Base-by-base conservation (phyloP, 352 stramenopile genomes). In the Phytophthora colocasiae region DNA sequence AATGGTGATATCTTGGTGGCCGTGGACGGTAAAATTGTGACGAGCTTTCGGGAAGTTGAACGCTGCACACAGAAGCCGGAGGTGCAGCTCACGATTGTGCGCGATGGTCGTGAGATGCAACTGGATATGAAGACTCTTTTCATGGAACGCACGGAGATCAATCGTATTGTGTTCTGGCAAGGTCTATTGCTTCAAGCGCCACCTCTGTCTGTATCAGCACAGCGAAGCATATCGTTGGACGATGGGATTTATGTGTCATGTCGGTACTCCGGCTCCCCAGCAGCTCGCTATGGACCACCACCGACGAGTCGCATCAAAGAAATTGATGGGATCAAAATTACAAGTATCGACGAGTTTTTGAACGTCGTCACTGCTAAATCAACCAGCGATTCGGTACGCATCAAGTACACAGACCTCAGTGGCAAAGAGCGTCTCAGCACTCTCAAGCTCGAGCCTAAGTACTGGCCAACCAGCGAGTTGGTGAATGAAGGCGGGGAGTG, bases 151-250 rank as follows among this genome's bases (percentile, higher is more conserved):
- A 94, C 86, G 4, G 90, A 96, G 68, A 95, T 97, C 40, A 91
- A 97, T 51, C 87, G 92, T 32, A 91, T 98, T 38, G 80, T 98
- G 45, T 93, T 97, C 57, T 98, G 92, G 91, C 88, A 94, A 31
- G 93, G 93, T 4, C 78, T 97, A 26, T 63, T 98, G 39, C 65
- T 98, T 5, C 93, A 98, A 57, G 87, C 84, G 22, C 87, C 91
- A 2, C 93, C 95, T 10, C 73, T 97, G 1, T 92, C 90, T 2
- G 91, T 97, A 3, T 92, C 85, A 11, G 92, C 86, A 0, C 88
- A 96, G 58, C 85, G 88, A 19, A 87, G 86, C 45, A 92, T 96
- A 45, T 90, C 82, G 14, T 54, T 93, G 26, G 84, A 95, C 17
- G 88, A 96, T 64, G 88, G 88, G 5, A 85, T 96, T 27, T 96